A percentile compares a stretch with the other conserved stretches of the same genome.
Evolutionary conservation across 2,329 filamentous ascomycete species (phyloP).

Genomic region (Calycina marina): DNA sequence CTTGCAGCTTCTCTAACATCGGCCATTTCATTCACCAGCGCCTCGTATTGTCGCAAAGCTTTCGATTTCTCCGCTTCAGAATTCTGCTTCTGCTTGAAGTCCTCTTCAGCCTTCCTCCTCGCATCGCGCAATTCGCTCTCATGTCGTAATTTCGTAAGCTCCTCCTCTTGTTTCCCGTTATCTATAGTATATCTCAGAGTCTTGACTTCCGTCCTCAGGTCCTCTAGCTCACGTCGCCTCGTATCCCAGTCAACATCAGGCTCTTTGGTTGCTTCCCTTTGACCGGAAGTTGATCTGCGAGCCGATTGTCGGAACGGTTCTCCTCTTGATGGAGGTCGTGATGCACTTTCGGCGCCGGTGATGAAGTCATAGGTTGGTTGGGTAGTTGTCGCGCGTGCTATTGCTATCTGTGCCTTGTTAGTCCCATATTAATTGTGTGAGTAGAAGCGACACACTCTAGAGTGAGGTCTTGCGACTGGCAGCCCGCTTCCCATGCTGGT

Average conservation of each 20-base stretch:
- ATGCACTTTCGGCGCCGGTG: conserved; percentile 32
- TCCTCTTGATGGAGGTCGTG: conserved; percentile 20
- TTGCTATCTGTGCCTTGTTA: conserved; percentile 26
- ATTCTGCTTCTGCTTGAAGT: conserved; percentile 53
- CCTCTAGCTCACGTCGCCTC: conserved; percentile 40
- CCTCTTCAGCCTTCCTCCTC: conserved; percentile 68
- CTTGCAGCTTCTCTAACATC: conserved; percentile 34
- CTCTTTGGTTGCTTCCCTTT: conserved; percentile 33
- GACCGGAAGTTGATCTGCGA: conserved; percentile 42
- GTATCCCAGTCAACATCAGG: conserved; percentile 15
- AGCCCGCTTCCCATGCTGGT: conserved; percentile 19
- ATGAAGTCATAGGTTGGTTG: conserved; percentile 47
- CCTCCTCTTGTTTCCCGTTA: conserved; percentile 75
- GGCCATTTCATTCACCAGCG: conserved; percentile 35
- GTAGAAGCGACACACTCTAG: conserved; percentile 14
- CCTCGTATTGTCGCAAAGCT: conserved; percentile 34
- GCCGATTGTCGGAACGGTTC: conserved; percentile 22
- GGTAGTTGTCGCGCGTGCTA: conserved; percentile 31
- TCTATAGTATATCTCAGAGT: conserved; percentile 78
- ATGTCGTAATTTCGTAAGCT: conserved; percentile 63
- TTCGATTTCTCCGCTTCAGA: conserved; percentile 41
- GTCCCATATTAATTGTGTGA: too few relatives aligned
- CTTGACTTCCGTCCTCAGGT: conserved; percentile 79
- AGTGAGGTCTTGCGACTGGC: conserved; percentile 18
- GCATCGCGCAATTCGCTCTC: conserved; percentile 73